Base-by-base conservation (phyloP, 2,329 filamentous ascomycete genomes). In the Aspergillus sp. region DNA sequence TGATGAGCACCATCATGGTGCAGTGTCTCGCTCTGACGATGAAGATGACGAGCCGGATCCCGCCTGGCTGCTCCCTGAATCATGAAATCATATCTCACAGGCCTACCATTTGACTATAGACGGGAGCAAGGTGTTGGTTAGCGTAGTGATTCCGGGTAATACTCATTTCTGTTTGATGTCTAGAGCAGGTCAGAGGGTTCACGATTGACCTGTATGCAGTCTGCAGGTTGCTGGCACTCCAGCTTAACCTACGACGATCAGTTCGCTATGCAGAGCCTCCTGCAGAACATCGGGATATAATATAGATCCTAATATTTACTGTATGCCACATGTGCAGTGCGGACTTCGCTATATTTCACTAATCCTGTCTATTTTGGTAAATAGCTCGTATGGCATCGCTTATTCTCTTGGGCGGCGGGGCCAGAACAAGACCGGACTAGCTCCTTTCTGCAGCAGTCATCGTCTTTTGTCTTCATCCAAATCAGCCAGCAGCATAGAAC, bases 31-130 rank as follows among this genome's bases (percentile, higher is more conserved):
- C 54, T 75, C 73, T 10, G 77, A 77, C 11, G 73, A 73, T 15
- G 74, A 80, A 41, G 76, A 77, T 61, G 73, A 80, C 58, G 78
- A 78, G 17, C 78, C 78, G 6, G 78, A 80, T 66, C 78, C 77
- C 27, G 73, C 77, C 15, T 78, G 78, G 71, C 64, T 80, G 25
- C 70, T 80, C 23, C 77, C 74, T 39, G 68, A 70, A 59, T 58
- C 65, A 10, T 55, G 39, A 55, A 44, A 2, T 6, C 3, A 19
- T 42, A 19, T 8, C 44, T 4, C 0, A 44, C 13, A 19, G 48
- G 15, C 23, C 27, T 21, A 27, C 11, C 4, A 38, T 10, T 39
- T 23, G 10, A 39, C 30, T 39, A 17, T 38, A 19, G 15, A 32
- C 27, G 25, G 19, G 13, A 6, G 38, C 11, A 13, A 30, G 53